Conservation (phyloP, 2,329 filamentous ascomycete species). For the Bipolaris sorokiniana region DNA sequence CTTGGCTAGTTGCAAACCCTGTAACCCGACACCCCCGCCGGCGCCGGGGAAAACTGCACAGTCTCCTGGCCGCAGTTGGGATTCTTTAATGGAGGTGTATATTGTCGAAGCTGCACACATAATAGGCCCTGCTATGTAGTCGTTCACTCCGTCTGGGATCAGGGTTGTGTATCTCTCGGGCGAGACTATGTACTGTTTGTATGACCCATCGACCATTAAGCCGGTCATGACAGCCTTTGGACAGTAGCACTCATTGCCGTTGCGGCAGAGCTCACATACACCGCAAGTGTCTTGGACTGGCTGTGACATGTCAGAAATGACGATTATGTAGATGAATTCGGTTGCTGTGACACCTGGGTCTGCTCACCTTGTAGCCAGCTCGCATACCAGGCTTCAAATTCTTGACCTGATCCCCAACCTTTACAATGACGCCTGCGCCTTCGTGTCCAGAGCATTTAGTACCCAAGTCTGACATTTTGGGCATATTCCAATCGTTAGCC, state of each 20-base stretch:
- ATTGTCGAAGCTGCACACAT: constrained; percentile 67
- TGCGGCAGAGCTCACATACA: constrained; percentile 56
- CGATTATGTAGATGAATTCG: neutral
- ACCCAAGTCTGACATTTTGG: constrained; percentile 49
- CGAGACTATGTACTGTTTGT: constrained; percentile 64
- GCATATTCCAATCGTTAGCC: constrained; percentile 58
- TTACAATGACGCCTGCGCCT: constrained; percentile 64
- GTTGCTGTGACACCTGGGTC: neutral
- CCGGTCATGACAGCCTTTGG: constrained; percentile 54
- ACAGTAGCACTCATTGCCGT: constrained; percentile 62
- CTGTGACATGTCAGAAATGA: constrained; percentile 18
- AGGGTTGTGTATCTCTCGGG: constrained; percentile 62
- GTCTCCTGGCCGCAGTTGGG: constrained; percentile 57
- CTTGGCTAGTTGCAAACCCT: constrained; percentile 58
- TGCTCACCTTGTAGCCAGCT: constrained; percentile 44
- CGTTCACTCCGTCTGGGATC: constrained; percentile 62
- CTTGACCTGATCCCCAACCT: constrained; percentile 60
- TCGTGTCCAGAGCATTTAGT: constrained; percentile 60
- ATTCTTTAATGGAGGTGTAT: constrained; percentile 62
- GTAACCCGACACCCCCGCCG: constrained; percentile 63
- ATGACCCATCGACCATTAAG: constrained; percentile 55
- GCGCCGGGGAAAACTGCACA: constrained; percentile 63
- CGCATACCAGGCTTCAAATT: constrained; percentile 53
- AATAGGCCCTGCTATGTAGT: constrained; percentile 64
- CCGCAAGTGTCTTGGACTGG: constrained; percentile 45